Percentiles rank a stretch among this genome's conserved stretches.
phyloP scores from a whole-genome alignment of 345 rosid genomes.

The Carallia brachiata region DNA sequence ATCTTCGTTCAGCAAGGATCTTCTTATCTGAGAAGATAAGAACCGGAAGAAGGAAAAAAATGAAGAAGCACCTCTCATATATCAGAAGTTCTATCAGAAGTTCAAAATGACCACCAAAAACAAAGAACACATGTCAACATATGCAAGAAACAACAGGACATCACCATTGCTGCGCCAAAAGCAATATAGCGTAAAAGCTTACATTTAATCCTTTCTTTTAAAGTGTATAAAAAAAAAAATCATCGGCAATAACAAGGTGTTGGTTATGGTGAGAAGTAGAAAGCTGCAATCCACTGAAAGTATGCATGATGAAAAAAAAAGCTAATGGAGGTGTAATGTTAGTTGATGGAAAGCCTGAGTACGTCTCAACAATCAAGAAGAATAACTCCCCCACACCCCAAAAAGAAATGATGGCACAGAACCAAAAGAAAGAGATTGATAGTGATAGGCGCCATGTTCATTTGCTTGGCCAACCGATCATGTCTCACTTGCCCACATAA shows the following conservation, averaged over 20 bases:
- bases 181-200: not conserved
- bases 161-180: not conserved
- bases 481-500: no score
- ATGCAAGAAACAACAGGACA: not conserved
- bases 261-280: not conserved
- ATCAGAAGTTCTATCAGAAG: not conserved
- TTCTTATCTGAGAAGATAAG: slow-evolving; percentile 56
- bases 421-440: no score
- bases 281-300: not conserved
- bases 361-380: no score
- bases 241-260: not conserved
- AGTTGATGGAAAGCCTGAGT: no score
- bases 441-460: no score
- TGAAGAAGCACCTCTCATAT: not conserved
- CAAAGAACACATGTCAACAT: not conserved
- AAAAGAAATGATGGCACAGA: no score
- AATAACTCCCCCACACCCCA: no score
- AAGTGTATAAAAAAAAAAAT: not conserved
- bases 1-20: slow-evolving; percentile 69
- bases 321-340: not conserved
- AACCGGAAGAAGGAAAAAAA: slow-evolving; percentile 8
- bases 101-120: not conserved
- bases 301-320: not conserved
- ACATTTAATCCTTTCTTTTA: not conserved
- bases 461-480: no score